These are phyloP conservation scores for Russula virescens DNA, from an alignment of 768 basidiomycete genomes.

Conservation along the genomic window DNA sequence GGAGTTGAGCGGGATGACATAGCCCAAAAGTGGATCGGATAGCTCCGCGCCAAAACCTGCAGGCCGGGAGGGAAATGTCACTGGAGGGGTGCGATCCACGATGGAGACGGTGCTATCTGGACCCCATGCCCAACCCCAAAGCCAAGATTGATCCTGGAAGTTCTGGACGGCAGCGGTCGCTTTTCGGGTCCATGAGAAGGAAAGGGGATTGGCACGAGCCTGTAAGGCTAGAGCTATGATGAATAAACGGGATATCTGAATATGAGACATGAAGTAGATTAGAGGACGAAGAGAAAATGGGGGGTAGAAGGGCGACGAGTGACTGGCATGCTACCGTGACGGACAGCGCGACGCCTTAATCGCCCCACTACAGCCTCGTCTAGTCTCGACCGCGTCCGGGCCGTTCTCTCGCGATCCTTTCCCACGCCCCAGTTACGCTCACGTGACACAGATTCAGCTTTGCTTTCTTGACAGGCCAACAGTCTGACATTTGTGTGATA, in stretches of 20 bases:
- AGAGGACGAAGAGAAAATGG: not conserved
- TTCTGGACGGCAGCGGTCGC: conserved; percentile 25
- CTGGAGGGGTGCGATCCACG: conserved; percentile 65
- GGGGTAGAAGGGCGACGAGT: not conserved
- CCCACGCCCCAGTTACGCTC: too few species aligned
- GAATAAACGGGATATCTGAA: conserved; percentile 5
- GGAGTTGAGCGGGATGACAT: conserved; percentile 35
- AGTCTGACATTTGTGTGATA: too few species aligned
- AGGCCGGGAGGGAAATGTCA: conserved; percentile 64
- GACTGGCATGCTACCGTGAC: not conserved
- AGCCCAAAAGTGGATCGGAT: conserved; percentile 40
- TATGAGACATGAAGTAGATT: conserved; percentile 2
- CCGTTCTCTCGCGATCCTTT: too few species aligned
- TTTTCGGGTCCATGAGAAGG: conserved; percentile 30
- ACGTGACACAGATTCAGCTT: too few species aligned
- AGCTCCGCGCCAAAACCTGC: conserved; percentile 77
- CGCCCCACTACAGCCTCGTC: too few species aligned
- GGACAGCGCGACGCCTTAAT: too few species aligned
- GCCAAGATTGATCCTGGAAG: conserved; percentile 31
- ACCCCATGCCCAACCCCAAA: conserved; percentile 39
- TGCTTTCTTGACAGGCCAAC: too few species aligned
- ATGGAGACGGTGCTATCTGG: conserved; percentile 52
- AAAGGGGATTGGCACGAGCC: not conserved
- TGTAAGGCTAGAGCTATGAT: conserved; percentile 5
- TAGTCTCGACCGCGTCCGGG: too few species aligned